Conservation (phyloP, 2,329 filamentous ascomycete genomes). For the Graphiopsis chlorocephala region DNA sequence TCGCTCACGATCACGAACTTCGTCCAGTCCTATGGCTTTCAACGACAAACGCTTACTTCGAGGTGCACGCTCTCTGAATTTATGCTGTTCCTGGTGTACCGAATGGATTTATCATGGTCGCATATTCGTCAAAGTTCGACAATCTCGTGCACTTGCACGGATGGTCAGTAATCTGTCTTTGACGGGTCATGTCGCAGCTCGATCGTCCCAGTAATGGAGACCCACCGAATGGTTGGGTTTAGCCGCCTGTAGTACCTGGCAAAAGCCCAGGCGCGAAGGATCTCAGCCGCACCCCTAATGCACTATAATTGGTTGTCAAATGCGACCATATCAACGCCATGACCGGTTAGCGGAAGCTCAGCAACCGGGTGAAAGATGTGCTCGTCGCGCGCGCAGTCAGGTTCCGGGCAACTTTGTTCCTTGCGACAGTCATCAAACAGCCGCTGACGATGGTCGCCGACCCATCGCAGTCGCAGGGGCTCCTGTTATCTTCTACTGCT, state of each 20-base stretch:
- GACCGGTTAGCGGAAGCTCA: not conserved
- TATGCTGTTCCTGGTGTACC: too few relatives aligned
- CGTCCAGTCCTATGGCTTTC: too few relatives aligned
- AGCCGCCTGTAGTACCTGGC: not conserved
- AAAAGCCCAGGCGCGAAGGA: not conserved
- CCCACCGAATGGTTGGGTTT: not conserved
- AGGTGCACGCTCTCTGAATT: too few relatives aligned
- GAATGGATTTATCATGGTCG: not conserved
- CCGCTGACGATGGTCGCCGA: not conserved
- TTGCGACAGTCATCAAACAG: not conserved
- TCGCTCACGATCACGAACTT: too few relatives aligned
- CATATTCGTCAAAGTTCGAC: not conserved
- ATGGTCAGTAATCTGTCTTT: not conserved
- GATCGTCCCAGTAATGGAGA: not conserved
- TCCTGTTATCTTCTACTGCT: not conserved
- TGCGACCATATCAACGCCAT: not conserved
- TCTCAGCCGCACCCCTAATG: not conserved
- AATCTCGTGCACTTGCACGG: not conserved
- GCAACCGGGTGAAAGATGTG: not conserved
- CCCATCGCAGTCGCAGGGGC: not conserved
- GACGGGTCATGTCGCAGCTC: not conserved
- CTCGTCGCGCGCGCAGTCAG: not conserved
- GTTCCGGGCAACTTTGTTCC: not conserved
- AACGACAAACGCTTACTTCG: too few relatives aligned
- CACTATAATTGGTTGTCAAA: not conserved